A percentile compares a stretch with the other conserved stretches of the same genome.
Conservation (phyloP, 345 rosid genomes). For the Eucalyptus lansdowneana region DNA sequence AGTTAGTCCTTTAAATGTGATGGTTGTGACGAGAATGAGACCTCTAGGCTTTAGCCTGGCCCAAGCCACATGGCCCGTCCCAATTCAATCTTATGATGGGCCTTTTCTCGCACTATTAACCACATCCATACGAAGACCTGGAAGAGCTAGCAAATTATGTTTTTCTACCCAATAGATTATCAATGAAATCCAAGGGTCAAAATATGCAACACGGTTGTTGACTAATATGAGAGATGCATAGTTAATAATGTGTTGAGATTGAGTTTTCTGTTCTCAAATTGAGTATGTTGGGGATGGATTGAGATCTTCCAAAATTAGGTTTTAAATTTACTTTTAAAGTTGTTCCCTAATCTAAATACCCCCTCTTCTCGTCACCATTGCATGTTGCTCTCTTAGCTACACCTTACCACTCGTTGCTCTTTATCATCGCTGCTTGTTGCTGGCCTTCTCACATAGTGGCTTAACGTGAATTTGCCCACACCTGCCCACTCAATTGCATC, state of each 20-base stretch:
- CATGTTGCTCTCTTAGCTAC: neutral
- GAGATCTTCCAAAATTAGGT: neutral
- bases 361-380: neutral
- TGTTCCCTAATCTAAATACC: neutral
- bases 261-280: neutral
- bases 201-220: neutral
- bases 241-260: neutral
- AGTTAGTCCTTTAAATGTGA: neutral
- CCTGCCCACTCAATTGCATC: neutral
- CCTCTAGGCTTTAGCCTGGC: neutral
- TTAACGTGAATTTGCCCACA: neutral
- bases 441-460: neutral
- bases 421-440: accelerated
- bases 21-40: neutral
- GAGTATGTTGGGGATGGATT: neutral
- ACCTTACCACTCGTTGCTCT: neutral
- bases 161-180: neutral
- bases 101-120: neutral
- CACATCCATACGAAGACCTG: neutral
- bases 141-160: neutral
- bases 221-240: neutral
- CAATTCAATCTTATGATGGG: neutral
- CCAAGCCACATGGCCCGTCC: neutral
- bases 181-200: neutral
- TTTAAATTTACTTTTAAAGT: neutral